These are phyloP conservation scores for Pontederia crassipes DNA, from an alignment of 176 grass and related monocot genomes.

Conservation along the genomic window DNA sequence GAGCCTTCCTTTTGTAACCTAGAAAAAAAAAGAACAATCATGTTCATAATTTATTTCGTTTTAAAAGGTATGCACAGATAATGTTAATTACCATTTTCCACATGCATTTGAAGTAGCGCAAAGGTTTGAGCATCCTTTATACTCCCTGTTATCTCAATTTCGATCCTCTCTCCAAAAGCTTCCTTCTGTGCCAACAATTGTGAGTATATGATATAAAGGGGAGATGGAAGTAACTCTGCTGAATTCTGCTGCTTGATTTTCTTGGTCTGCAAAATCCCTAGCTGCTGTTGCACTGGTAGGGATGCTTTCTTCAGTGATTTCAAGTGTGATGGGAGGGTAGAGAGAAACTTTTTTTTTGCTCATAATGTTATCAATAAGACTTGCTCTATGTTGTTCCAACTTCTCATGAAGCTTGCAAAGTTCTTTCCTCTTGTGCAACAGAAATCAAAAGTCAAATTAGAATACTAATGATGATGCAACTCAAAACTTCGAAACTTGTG, in stretches of 20 bases:
- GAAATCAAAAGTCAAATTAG: slow-evolving; percentile 9
- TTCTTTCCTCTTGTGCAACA: slow-evolving; percentile 59
- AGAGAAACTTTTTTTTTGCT: slow-evolving; percentile 89
- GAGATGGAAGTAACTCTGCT: slow-evolving; percentile 69
- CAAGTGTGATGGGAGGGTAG: slow-evolving; percentile 81
- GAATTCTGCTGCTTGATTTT: slow-evolving; percentile 83
- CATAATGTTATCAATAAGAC: slow-evolving; percentile 56
- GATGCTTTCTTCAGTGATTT: slow-evolving; percentile 99
- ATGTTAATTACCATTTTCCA: slow-evolving; percentile 46
- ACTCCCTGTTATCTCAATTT: slow-evolving; percentile 82
- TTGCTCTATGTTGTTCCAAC: slow-evolving; percentile 57
- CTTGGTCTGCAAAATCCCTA: slow-evolving; percentile 86
- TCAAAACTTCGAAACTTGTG: too few species aligned
- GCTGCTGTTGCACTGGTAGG: slow-evolving; percentile 83
- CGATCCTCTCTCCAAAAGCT: slow-evolving; percentile 91
- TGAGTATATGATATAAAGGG: slow-evolving; percentile 77
- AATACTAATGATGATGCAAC: background rate
- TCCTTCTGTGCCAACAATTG: slow-evolving; percentile 93
- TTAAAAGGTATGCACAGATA: too few species aligned
- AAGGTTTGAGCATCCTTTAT: slow-evolving; percentile 81
- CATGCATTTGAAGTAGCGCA: slow-evolving; percentile 60
- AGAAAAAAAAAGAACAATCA: too few species aligned
- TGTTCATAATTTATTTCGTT: too few species aligned
- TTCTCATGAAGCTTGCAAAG: slow-evolving; percentile 75
- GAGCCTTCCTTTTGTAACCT: too few species aligned